These are phyloP conservation scores for Copromyces sp. DNA, from an alignment of 495 filamentous ascomycete genomes.

Conservation along the genomic window DNA sequence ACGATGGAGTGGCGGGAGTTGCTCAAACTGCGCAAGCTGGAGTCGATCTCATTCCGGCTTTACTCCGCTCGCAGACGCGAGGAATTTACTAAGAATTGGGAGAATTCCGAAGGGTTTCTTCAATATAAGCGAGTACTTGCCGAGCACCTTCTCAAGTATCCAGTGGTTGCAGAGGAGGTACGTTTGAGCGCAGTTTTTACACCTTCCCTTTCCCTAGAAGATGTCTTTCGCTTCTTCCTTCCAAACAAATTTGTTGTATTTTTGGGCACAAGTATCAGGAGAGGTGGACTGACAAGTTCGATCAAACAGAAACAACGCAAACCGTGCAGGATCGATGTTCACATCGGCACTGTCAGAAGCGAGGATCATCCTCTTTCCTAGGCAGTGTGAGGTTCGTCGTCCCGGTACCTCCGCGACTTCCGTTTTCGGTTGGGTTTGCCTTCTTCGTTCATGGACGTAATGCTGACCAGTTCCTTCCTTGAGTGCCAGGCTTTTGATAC, in stretches of 20 bases:
- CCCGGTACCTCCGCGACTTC: background rate
- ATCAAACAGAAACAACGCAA: background rate
- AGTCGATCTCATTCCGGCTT: background rate
- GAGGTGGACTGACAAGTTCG: background rate
- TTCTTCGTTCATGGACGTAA: background rate
- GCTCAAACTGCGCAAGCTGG: background rate
- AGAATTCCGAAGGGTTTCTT: background rate
- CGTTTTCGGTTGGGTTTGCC: background rate
- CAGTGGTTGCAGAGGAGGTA: background rate
- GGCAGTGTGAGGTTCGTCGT: background rate
- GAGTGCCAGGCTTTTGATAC: too few relatives aligned
- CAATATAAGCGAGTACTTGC: background rate
- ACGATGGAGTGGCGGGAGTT: background rate
- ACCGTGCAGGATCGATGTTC: background rate
- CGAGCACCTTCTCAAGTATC: background rate
- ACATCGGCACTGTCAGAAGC: background rate
- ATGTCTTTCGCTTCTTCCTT: background rate
- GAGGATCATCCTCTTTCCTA: background rate
- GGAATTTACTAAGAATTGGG: background rate
- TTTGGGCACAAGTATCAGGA: accelerated
- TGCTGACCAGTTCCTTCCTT: background rate
- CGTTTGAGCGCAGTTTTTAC: background rate
- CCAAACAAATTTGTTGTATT: background rate
- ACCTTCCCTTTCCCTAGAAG: background rate
- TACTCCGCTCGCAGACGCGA: background rate